These are phyloP conservation scores for Skeletonema costatum DNA, from an alignment of 108 stramenopile genomes.

Conservation along the genomic window DNA sequence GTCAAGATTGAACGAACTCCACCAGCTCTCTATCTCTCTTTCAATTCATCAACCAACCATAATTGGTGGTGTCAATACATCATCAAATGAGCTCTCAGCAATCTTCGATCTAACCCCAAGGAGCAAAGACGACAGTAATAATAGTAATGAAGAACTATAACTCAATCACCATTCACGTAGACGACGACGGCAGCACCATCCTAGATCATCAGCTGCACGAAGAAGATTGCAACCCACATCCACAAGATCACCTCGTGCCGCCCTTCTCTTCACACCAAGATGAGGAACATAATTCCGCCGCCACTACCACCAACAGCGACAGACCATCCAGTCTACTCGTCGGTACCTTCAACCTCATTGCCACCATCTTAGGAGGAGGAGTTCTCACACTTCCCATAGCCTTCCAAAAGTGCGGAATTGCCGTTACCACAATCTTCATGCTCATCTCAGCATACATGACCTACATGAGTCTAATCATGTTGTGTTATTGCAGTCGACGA, in stretches of 20 bases:
- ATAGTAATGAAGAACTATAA: background rate
- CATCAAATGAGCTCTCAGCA: no score
- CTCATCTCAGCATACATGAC: constrained; percentile 50
- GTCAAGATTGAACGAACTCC: no score
- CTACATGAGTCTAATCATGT: constrained; percentile 64
- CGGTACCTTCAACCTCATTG: constrained; percentile 82
- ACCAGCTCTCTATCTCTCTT: no score
- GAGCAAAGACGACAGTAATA: no score
- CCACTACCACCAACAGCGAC: background rate
- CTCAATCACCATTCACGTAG: background rate
- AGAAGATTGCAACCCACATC: constrained; percentile 12
- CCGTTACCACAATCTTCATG: constrained; percentile 48
- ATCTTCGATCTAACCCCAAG: no score
- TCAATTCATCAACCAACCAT: no score
- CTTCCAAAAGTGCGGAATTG: constrained; percentile 50
- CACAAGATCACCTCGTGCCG: constrained; percentile 36
- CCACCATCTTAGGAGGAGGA: constrained; percentile 71
- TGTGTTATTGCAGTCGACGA: constrained; percentile 70
- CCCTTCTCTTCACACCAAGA: constrained; percentile 14
- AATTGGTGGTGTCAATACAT: no score
- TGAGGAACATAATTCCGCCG: background rate
- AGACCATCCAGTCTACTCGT: constrained; percentile 58
- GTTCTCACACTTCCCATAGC: constrained; percentile 62
- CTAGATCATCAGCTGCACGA: background rate
- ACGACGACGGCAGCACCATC: background rate